These are phyloP conservation scores for Aureobasidium sp. DNA, from an alignment of 2,329 filamentous ascomycete genomes.

Conservation along the genomic window DNA sequence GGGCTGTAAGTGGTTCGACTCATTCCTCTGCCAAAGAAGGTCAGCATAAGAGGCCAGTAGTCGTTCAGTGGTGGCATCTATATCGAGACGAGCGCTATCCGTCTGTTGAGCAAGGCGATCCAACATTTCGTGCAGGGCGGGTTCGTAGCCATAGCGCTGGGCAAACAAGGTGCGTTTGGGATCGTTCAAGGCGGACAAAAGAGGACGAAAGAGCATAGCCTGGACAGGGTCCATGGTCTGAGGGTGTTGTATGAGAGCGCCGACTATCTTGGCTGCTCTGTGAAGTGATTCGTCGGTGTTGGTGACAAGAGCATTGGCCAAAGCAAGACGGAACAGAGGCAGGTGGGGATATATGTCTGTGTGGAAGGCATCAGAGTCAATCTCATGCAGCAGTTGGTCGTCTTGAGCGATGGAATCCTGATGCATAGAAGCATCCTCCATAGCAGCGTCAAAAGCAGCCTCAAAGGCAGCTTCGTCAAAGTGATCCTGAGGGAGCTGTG, in stretches of 20 bases:
- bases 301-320: slow-evolving; percentile 15
- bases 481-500: slow-evolving; percentile 23
- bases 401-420: slow-evolving; percentile 15
- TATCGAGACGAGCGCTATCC: not conserved
- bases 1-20: not conserved
- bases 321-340: slow-evolving; percentile 16
- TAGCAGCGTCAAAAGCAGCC: slow-evolving; percentile 45
- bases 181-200: slow-evolving; percentile 15
- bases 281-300: slow-evolving; percentile 18
- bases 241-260: slow-evolving; percentile 11
- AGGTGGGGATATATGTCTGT: slow-evolving; percentile 18
- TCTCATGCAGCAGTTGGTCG: slow-evolving; percentile 15
- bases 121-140: not conserved
- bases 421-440: slow-evolving; percentile 30
- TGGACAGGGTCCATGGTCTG: slow-evolving; percentile 14
- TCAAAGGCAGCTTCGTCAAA: slow-evolving; percentile 53
- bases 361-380: slow-evolving; percentile 1
- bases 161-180: slow-evolving; percentile 7
- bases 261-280: slow-evolving; percentile 14
- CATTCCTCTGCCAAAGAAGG: slow-evolving; percentile 5
- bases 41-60: slow-evolving; percentile 14
- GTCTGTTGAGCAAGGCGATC: not conserved
- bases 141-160: not conserved
- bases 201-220: slow-evolving; percentile 15
- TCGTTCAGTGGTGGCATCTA: slow-evolving; percentile 4